Percentiles rank a stretch among this genome's conserved stretches.
phyloP scores from a whole-genome alignment of 495 filamentous ascomycete species.

The Daldinia childiae region DNA sequence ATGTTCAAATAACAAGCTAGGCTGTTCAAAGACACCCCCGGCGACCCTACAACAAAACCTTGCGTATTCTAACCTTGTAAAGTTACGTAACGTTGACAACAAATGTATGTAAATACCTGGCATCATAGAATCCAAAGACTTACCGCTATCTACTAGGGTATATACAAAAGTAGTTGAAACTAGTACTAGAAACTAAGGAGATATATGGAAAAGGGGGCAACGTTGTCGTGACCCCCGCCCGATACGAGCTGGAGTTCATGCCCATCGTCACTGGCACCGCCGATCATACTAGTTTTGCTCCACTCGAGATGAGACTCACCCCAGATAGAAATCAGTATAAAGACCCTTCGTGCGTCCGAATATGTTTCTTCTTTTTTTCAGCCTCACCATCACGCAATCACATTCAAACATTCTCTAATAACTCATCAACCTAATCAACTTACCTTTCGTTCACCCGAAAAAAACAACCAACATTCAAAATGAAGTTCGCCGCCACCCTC shows the following conservation, averaged over 20 bases:
- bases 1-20: too few species aligned
- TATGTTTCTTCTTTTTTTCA: background rate
- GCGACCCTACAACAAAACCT: background rate
- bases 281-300: background rate
- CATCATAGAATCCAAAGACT: background rate
- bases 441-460: background rate
- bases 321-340: background rate
- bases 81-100: background rate
- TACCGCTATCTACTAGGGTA: too few species aligned
- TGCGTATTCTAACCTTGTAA: background rate
- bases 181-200: background rate
- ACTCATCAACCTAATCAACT: background rate
- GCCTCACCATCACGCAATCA: background rate
- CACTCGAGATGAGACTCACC: background rate
- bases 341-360: background rate
- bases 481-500: background rate
- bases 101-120: background rate
- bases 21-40: background rate
- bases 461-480: background rate
- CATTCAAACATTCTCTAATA: background rate
- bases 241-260: background rate
- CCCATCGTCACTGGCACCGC: background rate
- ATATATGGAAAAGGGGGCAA: background rate
- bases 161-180: background rate
- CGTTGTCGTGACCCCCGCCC: background rate